These are phyloP conservation scores for Sarocladiaceae sp. DNA, from an alignment of 2,329 filamentous ascomycete species.

Conservation along the genomic window DNA sequence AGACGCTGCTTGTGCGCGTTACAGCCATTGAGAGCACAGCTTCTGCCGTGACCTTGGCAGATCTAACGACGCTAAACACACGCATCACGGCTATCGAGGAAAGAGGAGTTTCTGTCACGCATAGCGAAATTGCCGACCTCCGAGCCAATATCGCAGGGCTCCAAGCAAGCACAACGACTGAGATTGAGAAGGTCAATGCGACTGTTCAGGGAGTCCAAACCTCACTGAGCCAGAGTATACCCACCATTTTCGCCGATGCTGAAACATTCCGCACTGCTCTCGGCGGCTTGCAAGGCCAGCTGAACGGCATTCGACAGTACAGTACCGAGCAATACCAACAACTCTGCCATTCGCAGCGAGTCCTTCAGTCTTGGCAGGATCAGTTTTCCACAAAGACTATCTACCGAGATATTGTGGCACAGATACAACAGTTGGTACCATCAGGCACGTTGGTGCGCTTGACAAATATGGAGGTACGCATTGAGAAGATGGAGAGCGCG, in stretches of 20 bases:
- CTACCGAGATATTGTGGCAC: neutral
- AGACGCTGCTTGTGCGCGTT: neutral
- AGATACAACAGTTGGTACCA: constrained; percentile 1
- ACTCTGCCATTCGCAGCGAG: neutral
- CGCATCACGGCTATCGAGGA: too few species aligned
- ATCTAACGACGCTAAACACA: too few species aligned
- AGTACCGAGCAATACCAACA: neutral
- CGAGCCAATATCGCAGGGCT: neutral
- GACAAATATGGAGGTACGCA: neutral
- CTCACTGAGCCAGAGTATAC: neutral
- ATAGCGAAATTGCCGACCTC: too few species aligned
- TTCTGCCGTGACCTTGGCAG: neutral
- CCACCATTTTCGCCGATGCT: neutral
- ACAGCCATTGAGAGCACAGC: neutral
- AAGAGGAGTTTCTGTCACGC: too few species aligned
- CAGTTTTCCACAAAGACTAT: neutral
- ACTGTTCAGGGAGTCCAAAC: neutral
- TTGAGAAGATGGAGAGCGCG: neutral
- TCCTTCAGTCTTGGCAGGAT: neutral
- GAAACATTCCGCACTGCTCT: neutral
- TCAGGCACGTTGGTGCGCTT: neutral
- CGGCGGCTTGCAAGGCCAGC: neutral
- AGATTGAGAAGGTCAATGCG: neutral
- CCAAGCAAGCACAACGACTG: neutral
- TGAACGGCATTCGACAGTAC: neutral